Evolutionary conservation across 352 stramenopile species (phyloP), one percentile per base, ranked within the genome.

Genomic region (Phytophthora boehmeriae): DNA sequence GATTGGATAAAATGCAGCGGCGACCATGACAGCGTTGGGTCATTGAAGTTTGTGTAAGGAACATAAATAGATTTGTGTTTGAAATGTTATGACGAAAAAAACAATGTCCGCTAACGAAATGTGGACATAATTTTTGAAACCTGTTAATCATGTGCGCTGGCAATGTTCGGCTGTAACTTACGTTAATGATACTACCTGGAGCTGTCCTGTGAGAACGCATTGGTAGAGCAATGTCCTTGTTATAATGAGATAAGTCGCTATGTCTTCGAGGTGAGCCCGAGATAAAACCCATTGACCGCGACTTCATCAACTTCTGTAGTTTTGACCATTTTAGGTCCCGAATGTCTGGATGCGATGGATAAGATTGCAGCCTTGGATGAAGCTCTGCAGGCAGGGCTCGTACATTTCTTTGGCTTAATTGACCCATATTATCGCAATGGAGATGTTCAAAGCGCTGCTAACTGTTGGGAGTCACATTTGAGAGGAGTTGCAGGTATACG

Each of bases 341-440:
- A 22, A 1, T 66, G 61, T 28, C 20, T 13, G 20, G 39, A 36
- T 9, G 28, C 51, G 5, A 25, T 67, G 27, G 45, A 44, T 23
- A 50, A 41, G 25, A 62, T 67, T 9, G 51, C 52, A 27, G 36
- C 35, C 3, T 20, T 63, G 25, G 39, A 48, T 25, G 16, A 53
- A 6, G 34, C 17, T 8, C 32, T 58, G 11, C 47, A 50, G 22
- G 5, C 19, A 8, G 30, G 25, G 27, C 6, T 8, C 6, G 25
- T 30, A 30, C 17, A 49, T 2, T 55, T 67, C 46, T 23, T 5
- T 19, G 25, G 6, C 3, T 30, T 30, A 3, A 8, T 30, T n/a
- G n/a, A n/a, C 25, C 25, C 25, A 30, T 30, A 30, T 30, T n/a
- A n/a, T 28, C 34, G 17, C 54, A 34, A 4, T 28, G 8, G 42